These are phyloP conservation scores for Cercospora sp. DNA, from an alignment of 2,329 filamentous ascomycete genomes.

Conservation along the genomic window DNA sequence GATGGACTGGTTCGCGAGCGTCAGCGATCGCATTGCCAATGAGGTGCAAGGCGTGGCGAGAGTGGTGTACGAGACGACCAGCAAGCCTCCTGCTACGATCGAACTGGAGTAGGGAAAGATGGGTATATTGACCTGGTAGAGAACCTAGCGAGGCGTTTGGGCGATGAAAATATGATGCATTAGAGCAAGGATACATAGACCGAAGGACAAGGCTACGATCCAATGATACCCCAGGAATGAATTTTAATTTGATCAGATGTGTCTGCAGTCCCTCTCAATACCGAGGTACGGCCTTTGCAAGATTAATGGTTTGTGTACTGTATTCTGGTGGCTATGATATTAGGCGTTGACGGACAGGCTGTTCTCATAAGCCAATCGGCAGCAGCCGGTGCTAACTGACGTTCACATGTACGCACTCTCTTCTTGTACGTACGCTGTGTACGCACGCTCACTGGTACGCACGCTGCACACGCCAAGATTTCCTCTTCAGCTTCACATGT, in stretches of 20 bases:
- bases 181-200: background rate
- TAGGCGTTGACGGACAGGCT: background rate
- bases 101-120: constrained; percentile 63
- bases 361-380: background rate
- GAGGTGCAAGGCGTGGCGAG: constrained; percentile 71
- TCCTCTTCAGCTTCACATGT: background rate
- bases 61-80: constrained; percentile 69
- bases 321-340: background rate
- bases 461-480: background rate
- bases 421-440: background rate
- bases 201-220: background rate
- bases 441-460: background rate
- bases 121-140: background rate
- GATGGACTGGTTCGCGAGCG: constrained; percentile 63
- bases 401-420: background rate
- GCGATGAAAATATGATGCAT: background rate
- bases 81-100: constrained; percentile 70
- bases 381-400: background rate
- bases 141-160: constrained; percentile 3
- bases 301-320: background rate
- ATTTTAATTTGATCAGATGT: background rate
- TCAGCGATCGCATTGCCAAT: constrained; percentile 70
- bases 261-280: background rate
- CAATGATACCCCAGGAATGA: constrained; percentile 3
- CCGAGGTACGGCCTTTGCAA: background rate